Conservation (phyloP, 306 rosid genomes). For the Morella rubra region DNA sequence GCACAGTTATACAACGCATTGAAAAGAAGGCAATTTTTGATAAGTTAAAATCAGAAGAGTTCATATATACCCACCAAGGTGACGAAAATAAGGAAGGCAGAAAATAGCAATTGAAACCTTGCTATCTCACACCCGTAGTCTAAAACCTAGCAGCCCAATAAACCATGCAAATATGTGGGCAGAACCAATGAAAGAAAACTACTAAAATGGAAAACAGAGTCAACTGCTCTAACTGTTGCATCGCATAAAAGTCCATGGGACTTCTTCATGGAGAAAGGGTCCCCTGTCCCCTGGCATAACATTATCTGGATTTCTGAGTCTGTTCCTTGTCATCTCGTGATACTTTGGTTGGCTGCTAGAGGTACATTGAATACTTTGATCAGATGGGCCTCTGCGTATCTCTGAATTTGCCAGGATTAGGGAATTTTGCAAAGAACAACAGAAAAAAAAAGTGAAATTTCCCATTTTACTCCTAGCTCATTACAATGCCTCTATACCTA, state of each 20-base stretch:
- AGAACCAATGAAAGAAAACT: neutral
- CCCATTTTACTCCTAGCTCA: neutral
- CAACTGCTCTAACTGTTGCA: neutral
- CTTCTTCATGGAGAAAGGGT: no score
- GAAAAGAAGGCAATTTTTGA: constrained; percentile 8
- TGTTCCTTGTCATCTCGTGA: no score
- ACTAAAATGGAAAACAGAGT: neutral
- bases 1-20: neutral
- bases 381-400: neutral
- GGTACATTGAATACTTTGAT: no score
- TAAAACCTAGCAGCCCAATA: constrained; percentile 1
- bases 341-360: no score
- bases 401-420: neutral
- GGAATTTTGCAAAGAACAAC: no score
- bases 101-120: neutral
- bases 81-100: constrained; percentile 4
- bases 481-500: neutral
- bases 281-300: no score
- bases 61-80: constrained; percentile 1
- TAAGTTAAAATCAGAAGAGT: constrained; percentile 10
- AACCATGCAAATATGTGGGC: no score
- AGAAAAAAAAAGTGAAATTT: neutral
- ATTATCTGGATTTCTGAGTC: no score
- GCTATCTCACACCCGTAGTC: neutral
- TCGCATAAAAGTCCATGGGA: neutral